Evolutionary conservation across 116 monocot genomes (phyloP).

Genomic region (Thalassia testudinum): DNA sequence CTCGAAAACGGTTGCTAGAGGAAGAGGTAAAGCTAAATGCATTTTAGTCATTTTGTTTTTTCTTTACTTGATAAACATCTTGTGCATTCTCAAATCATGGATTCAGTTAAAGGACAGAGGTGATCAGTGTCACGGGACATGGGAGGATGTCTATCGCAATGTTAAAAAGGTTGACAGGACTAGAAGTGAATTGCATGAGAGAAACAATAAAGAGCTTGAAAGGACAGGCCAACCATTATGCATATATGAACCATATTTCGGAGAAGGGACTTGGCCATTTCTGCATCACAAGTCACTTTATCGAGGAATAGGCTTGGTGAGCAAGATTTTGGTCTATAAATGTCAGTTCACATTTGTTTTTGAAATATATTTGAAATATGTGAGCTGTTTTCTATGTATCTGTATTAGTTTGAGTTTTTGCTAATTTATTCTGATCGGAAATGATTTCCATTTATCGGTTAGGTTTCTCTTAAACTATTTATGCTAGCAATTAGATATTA

Average conservation of each 20-base stretch:
- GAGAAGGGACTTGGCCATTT: slow-evolving; percentile 93
- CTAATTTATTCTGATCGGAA: too few species aligned
- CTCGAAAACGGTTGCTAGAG: slow-evolving; percentile 56
- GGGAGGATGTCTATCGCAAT: slow-evolving; percentile 96
- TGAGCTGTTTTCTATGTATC: too few species aligned
- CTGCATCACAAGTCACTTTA: slow-evolving; percentile 81
- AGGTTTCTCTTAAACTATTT: too few species aligned
- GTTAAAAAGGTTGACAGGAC: slow-evolving; percentile 70
- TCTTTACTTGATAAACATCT: background rate
- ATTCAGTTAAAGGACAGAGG: slow-evolving; percentile 80
- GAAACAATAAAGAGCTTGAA: slow-evolving; percentile 93
- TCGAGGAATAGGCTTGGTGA: slow-evolving; percentile 92
- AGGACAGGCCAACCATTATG: slow-evolving; percentile 85
- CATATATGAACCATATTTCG: slow-evolving; percentile 98
- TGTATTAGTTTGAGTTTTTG: too few species aligned
- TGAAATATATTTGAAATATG: too few species aligned
- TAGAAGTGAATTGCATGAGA: slow-evolving; percentile 81
- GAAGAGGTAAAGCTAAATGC: slow-evolving; percentile 46
- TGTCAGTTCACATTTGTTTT: too few species aligned
- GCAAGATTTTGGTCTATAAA: too few species aligned
- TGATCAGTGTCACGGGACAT: slow-evolving; percentile 74
- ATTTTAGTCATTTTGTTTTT: slow-evolving; percentile 4
- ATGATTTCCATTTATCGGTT: too few species aligned
- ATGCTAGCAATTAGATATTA: too few species aligned
- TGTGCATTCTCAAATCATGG: slow-evolving; percentile 2